Evolutionary conservation across 805 yeast species (phyloP).

Genomic region (Cyberlindnera meyerae): DNA sequence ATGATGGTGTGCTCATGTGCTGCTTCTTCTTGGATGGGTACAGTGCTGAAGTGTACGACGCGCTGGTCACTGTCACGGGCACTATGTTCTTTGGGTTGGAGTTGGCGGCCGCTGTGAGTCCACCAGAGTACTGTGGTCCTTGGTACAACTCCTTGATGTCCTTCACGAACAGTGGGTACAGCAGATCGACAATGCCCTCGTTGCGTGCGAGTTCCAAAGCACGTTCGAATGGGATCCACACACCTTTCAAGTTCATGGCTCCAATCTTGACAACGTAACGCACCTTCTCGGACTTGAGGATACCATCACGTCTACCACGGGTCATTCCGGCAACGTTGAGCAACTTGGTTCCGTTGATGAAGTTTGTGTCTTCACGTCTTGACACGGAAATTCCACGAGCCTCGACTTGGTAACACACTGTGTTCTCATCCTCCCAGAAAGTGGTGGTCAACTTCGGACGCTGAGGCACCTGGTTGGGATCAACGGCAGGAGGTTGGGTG

Average conservation of each 20-base stretch:
- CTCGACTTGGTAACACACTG: conserved; percentile 68
- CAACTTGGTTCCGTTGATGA: conserved; percentile 68
- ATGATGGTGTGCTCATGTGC: neutral
- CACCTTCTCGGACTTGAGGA: conserved; percentile 59
- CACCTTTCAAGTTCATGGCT: conserved; percentile 72
- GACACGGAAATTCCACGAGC: conserved; percentile 64
- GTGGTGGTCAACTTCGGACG: conserved; percentile 62
- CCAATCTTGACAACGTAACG: conserved; percentile 70
- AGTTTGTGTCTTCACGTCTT: conserved; percentile 65
- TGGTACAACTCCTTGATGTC: conserved; percentile 46
- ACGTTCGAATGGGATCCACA: conserved; percentile 71
- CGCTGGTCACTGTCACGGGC: conserved; percentile 26
- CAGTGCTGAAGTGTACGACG: conserved; percentile 20
- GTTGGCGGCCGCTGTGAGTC: conserved; percentile 28
- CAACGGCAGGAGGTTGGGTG: conserved; percentile 18
- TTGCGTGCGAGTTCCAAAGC: conserved; percentile 66
- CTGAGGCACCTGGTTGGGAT: conserved; percentile 28
- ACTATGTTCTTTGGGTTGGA: conserved; percentile 25
- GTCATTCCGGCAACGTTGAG: conserved; percentile 71
- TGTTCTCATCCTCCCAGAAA: conserved; percentile 74
- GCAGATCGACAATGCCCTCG: conserved; percentile 54
- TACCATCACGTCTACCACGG: conserved; percentile 68
- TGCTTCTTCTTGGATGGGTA: conserved; percentile 19
- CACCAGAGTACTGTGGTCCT: conserved; percentile 29
- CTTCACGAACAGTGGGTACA: conserved; percentile 58